Base-by-base conservation (phyloP, 2,329 filamentous ascomycete species). In the Trichoderma sp. region DNA sequence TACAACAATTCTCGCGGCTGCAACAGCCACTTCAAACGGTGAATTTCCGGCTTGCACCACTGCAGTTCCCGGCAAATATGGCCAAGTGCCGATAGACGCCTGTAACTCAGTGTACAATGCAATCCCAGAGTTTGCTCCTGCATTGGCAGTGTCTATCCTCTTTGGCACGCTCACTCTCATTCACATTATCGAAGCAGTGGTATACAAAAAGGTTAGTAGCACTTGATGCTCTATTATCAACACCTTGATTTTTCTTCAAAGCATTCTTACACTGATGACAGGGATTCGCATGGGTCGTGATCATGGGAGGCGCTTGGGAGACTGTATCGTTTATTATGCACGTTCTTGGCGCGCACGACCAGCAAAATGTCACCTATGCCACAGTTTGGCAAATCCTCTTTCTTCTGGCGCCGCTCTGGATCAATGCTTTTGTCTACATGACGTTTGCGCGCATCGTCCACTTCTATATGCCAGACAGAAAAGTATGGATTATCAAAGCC, bases 341-440 rank as follows among this genome's bases (percentile, higher is more conserved):
- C 29, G 8, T 29, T n/a, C 6, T 66, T 16, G 63, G 63, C 10
- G 37, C 63, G 11, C 63, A 58, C 29, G 10, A 66, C 37, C 63
- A 66, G 10, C 63, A 66, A 6, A 66, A 49, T 29, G 63, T 49
- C 14, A 4, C 24, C 1, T 66, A 35, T 16, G 53, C 53, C 10
- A 58, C 55, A 16, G 19, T 58, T 27, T 66, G 63, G 63, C 63
- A 58, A 10, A 58, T 66, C 16, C 53, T 66, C 14, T 66, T 57
- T 49, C 53, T 66, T 4, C 24, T 66, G 5, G 27, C 63, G 3
- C 63, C 63, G 13, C 63, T 66, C 7, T 66, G 63, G 63, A 8
- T 66, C 10, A 66, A 66, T 35, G 63, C 63, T 1, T 66, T 66
- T 35, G 63, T 66, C 14, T 66, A 66, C 37, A 66, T 66, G 63